Conservation (phyloP, 441 rosid species). For the Gossypium aridum region DNA sequence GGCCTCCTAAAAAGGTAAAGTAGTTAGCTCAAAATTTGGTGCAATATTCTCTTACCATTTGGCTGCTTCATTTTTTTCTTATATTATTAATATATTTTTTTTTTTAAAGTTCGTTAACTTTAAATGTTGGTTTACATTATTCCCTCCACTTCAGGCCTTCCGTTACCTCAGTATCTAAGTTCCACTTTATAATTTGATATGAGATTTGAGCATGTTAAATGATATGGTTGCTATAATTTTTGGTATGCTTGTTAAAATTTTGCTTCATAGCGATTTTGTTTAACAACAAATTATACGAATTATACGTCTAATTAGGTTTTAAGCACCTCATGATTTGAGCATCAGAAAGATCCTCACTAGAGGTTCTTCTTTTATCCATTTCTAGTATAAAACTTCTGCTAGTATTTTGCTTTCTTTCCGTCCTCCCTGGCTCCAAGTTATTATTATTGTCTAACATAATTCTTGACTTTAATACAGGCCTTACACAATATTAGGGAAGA, state of each 20-base stretch:
- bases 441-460: not conserved
- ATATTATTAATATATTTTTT: not conserved
- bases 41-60: not conserved
- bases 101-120: not conserved
- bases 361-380: not conserved
- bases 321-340: not conserved
- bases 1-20: conserved; percentile 70
- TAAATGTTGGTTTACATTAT: not conserved
- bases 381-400: not conserved
- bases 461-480: conserved; percentile 46
- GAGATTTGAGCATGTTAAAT: not conserved
- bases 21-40: not conserved
- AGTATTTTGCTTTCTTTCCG: not conserved
- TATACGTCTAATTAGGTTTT: not conserved
- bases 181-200: conserved; percentile 6
- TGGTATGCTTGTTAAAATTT: not conserved
- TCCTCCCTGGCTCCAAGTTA: not conserved
- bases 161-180: not conserved
- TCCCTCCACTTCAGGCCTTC: not conserved
- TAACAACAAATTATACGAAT: not conserved
- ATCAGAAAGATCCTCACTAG: not conserved
- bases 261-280: not conserved
- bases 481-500: conserved; percentile 58
- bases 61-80: not conserved
- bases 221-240: not conserved